Percentiles rank a stretch among this genome's conserved stretches.
These are phyloP conservation scores for Priceomyces melissophilus DNA, from an alignment of 805 yeast species.

Conservation along the genomic window DNA sequence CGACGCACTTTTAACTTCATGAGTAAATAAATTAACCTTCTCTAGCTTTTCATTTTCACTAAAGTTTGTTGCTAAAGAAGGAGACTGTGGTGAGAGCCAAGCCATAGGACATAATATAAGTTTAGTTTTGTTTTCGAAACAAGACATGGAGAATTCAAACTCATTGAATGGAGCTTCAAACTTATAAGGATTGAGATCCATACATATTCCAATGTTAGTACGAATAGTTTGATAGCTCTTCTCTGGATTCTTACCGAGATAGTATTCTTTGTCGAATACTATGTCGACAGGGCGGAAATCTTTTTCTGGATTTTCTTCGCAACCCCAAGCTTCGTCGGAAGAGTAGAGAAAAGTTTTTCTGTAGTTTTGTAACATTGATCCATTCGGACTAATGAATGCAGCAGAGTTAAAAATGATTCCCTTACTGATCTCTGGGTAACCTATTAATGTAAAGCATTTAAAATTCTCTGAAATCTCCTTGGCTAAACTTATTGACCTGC, in stretches of 20 bases:
- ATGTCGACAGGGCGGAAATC: constrained; percentile 55
- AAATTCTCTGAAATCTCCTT: constrained; percentile 44
- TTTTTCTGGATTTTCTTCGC: constrained; percentile 55
- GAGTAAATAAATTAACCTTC: constrained; percentile 6
- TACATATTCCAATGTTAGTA: constrained; percentile 79
- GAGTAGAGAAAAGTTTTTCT: constrained; percentile 74
- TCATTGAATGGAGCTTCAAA: constrained; percentile 74
- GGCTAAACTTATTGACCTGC: constrained; percentile 58
- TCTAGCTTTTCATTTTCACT: neutral
- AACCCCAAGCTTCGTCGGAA: constrained; percentile 81
- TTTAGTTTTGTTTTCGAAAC: constrained; percentile 45
- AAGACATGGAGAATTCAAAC: constrained; percentile 65
- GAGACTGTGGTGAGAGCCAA: constrained; percentile 65
- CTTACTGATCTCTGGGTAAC: constrained; percentile 64
- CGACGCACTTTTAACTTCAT: constrained; percentile 3
- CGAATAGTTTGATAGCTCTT: constrained; percentile 15
- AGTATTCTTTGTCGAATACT: constrained; percentile 16
- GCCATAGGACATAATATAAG: constrained; percentile 80
- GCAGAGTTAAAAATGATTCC: constrained; percentile 66
- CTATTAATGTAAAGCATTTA: constrained; percentile 68
- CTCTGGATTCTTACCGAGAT: constrained; percentile 16
- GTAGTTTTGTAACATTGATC: constrained; percentile 61
- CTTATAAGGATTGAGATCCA: constrained; percentile 88
- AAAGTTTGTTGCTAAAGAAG: constrained; percentile 22
- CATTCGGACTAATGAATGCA: constrained; percentile 55